Evolutionary conservation across 2,329 filamentous ascomycete genomes (phyloP), one percentile per base, ranked within the genome.

Genomic region (Talaromyces sp.): DNA sequence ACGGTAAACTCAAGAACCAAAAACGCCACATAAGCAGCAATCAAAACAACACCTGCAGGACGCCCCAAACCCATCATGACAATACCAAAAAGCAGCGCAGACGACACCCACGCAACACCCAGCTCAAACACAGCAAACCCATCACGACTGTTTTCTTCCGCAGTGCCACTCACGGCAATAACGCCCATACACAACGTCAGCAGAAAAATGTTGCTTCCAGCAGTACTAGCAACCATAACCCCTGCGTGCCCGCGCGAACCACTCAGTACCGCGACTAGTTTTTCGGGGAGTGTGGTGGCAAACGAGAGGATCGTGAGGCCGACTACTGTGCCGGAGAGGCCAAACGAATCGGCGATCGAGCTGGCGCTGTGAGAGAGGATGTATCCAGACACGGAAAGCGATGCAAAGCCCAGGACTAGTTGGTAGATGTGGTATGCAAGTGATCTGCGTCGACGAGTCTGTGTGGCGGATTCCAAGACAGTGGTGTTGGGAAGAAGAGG

Each of bases 151-250:
- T 65, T 28, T 17, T n/a, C n/a, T 5, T 56, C 39, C 0, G 55
- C 36, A 1, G n/a, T 25, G 13, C 62, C 63, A 64, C 54, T 51
- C 2, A 68, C 44, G 4, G 68, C 68, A 11, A 73, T 62, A 42
- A 73, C 44, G 13, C 71, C 82, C 17, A 78, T 69, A 65, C 82
- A 84, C 4, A 85, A 70, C 1, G 80, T 78, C 17, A 84, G 70
- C 33, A 85, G 70, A 66, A 84, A 85, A 36, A 84, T 81, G 62
- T 84, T 84, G 64, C 81, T 83, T 4, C 81, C 82, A 0, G 77
- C 81, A 3, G 81, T 82, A 52, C 80, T 83, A 0, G 82, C 82
- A 6, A 81, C 78, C 9, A 85, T 67, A 54, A 85, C 82, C 1
- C 81, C 81, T 1, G 70, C 67, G 19, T 83, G 78, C 4, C 80